A percentile compares a stretch with the other conserved stretches of the same genome.
Conservation (phyloP, 345 rosid genomes). For the Bruguiera gymnorhiza region DNA sequence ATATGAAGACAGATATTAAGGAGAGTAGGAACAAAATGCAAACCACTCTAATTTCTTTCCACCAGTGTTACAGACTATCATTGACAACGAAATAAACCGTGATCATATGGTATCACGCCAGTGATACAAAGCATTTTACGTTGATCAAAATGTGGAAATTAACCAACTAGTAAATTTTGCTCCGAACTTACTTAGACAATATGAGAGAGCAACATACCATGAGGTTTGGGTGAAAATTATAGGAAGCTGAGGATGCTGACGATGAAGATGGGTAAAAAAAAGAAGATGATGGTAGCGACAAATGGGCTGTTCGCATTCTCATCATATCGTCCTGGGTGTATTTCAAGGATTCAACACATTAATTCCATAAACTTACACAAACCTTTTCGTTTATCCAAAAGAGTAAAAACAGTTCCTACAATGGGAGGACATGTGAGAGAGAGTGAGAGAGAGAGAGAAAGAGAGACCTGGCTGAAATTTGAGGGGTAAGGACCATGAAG, state of each 20-base stretch:
- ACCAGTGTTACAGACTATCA: background rate
- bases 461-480: conserved; percentile 55
- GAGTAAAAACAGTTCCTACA: too few species aligned
- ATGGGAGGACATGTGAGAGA: too few species aligned
- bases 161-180: background rate
- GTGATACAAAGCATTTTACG: too few species aligned
- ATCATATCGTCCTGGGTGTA: conserved; percentile 66
- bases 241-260: conserved; percentile 52
- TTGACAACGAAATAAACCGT: background rate
- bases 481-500: conserved; percentile 39
- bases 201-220: conserved; percentile 39
- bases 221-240: conserved; percentile 55
- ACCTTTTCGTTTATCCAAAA: too few species aligned
- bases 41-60: too few species aligned
- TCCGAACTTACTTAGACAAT: background rate
- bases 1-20: too few species aligned
- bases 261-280: conserved; percentile 51
- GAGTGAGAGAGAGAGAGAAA: background rate
- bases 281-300: conserved; percentile 53
- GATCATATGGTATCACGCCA: too few species aligned
- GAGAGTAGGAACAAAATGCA: too few species aligned
- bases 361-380: background rate
- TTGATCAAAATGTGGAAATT: too few species aligned
- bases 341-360: background rate
- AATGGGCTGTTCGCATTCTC: conserved; percentile 54